Percentiles rank a stretch among this genome's conserved stretches.
Evolutionary conservation across 768 basidiomycete genomes (phyloP).

Genomic region (Rossbeevera mucosa): DNA sequence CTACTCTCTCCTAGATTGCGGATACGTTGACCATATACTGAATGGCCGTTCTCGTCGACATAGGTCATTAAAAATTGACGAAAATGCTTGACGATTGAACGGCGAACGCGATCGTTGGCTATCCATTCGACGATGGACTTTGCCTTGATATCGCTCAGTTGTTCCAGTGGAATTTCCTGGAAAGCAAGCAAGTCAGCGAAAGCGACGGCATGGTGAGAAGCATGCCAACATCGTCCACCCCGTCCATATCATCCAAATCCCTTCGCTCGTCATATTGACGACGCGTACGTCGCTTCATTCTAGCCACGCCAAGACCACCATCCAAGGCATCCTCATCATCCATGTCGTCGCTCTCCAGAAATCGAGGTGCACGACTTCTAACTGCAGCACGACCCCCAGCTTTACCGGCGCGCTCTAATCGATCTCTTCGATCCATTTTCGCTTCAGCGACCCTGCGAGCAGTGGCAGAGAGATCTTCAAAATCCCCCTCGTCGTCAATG

Average conservation of each 20-base stretch:
- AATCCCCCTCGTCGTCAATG: conserved; percentile 76
- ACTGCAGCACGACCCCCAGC: conserved; percentile 71
- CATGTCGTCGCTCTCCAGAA: conserved; percentile 78
- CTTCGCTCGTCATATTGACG: conserved; percentile 91
- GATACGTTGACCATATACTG: conserved; percentile 93
- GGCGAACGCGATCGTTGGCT: conserved; percentile 82
- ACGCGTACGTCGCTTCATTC: conserved; percentile 78
- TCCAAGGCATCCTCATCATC: conserved; percentile 73
- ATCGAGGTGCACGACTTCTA: conserved; percentile 79
- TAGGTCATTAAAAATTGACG: conserved; percentile 94
- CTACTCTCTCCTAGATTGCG: conserved; percentile 91
- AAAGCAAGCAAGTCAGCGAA: conserved; percentile 13
- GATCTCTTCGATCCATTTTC: conserved; percentile 86
- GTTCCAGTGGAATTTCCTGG: conserved; percentile 91
- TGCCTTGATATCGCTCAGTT: conserved; percentile 96
- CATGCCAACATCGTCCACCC: conserved; percentile 70
- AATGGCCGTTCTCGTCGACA: conserved; percentile 85
- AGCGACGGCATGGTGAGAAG: background rate
- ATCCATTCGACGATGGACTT: conserved; percentile 99
- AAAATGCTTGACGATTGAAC: conserved; percentile 90
- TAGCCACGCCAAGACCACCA: conserved; percentile 58
- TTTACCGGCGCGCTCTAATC: conserved; percentile 59
- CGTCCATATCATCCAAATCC: conserved; percentile 88
- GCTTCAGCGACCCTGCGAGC: conserved; percentile 80
- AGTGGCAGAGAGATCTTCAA: conserved; percentile 60